Evolutionary conservation across 1,139 yeast genomes (phyloP), one percentile per base, ranked within the genome.

Genomic region (Citeromyces siamensis): DNA sequence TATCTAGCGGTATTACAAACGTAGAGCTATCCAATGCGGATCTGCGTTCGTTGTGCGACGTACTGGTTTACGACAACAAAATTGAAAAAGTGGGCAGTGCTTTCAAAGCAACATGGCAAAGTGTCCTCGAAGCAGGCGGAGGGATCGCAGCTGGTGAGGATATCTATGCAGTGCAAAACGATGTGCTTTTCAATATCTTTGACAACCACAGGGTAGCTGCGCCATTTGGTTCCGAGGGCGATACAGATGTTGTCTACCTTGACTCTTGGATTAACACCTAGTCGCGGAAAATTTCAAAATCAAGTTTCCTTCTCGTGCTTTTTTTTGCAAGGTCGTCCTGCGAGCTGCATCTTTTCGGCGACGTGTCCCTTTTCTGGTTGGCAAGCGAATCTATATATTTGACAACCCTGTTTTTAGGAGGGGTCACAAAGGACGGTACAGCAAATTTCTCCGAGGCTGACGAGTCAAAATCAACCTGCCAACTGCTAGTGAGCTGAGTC

Each of bases 21-120:
- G 88, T 86, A 19, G 95, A 86, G 39, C 66, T 90, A 46, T 76
- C 75, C 3, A 62, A 72, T 22, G 66, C 72, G 33, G 95, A 90
- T 52, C 76, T 93, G 39, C 66, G 88, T 40, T 66, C 93, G 0
- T 63, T 90, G 19, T 86, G 97, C 56, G 94, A 86, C 45, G 96
- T 90, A 13, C 62, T 90, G 35, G 76, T 82, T 2, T 85, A 68
- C 55, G 98, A 90, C 49, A 95, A 85, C 50, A 82, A 80, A 54
- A 56, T 90, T 39, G 95, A 85, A 50, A 82, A 80, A 54, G 56
- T 90, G 39, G 97, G 86, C 51, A 63, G 61, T 33, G 49, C 54
- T 10, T 70, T 63, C 48, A 58, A 58, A 40, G 75, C 75, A 3
- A 65, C 74, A 3, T 66, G 71, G 70, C 61, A 70, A 40, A 71